Conservation (phyloP, 2,329 filamentous ascomycete species). For the Apiospora kogelbergensis region DNA sequence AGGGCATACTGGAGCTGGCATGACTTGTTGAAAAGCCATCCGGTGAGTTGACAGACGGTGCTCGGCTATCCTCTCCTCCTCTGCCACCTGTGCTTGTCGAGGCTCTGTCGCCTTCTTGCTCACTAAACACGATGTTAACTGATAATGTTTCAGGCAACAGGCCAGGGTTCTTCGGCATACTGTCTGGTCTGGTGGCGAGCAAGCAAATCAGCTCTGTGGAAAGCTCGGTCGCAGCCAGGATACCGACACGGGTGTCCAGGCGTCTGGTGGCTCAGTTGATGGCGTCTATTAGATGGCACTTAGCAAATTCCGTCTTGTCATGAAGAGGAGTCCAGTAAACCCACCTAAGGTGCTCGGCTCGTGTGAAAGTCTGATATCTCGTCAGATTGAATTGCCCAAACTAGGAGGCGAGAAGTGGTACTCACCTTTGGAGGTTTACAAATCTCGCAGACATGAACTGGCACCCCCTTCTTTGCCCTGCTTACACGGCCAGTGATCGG, state of each 20-base stretch:
- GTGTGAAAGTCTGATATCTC: constrained; percentile 54
- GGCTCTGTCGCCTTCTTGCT: constrained; percentile 44
- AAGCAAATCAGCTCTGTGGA: constrained; percentile 59
- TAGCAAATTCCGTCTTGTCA: not conserved
- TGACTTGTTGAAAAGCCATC: constrained; percentile 16
- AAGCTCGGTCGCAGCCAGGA: constrained; percentile 55
- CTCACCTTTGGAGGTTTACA: constrained; percentile 53
- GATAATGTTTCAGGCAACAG: not conserved
- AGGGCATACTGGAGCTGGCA: not conserved
- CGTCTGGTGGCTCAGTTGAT: constrained; percentile 59
- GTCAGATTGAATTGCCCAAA: constrained; percentile 19
- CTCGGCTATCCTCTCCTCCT: constrained; percentile 23
- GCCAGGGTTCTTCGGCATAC: constrained; percentile 34
- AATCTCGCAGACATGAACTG: constrained; percentile 54
- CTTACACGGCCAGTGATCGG: constrained; percentile 58
- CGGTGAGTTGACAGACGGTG: constrained; percentile 24
- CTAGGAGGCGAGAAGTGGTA: not conserved
- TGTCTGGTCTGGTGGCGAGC: constrained; percentile 56
- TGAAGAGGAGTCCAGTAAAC: constrained; percentile 7
- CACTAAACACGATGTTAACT: constrained; percentile 30
- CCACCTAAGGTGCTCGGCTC: constrained; percentile 63
- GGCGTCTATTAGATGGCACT: constrained; percentile 44
- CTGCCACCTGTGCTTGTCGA: constrained; percentile 19
- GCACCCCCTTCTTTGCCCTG: constrained; percentile 59
- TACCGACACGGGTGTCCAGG: constrained; percentile 52